These are phyloP conservation scores for Yamadazyma kitorensis DNA, from an alignment of 805 yeast genomes.

Conservation along the genomic window DNA sequence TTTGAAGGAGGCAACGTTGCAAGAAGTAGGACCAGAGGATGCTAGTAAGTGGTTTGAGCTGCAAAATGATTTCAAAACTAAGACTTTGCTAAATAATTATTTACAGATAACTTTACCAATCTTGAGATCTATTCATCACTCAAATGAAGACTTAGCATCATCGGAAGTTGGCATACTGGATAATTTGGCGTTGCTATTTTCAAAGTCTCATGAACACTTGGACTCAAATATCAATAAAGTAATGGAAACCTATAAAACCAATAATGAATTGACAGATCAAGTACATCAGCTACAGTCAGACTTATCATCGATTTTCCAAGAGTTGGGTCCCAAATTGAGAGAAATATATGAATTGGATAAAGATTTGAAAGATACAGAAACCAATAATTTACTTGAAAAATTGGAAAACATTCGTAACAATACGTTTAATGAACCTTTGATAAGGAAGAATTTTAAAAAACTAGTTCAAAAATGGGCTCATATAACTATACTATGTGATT, in stretches of 20 bases:
- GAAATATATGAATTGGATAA: slow-evolving; percentile 14
- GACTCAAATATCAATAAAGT: slow-evolving; percentile 15
- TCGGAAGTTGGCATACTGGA: slow-evolving; percentile 20
- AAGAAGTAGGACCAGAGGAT: not conserved
- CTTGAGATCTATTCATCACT: slow-evolving; percentile 31
- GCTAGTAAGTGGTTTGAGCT: slow-evolving; percentile 3
- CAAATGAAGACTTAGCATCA: slow-evolving; percentile 22
- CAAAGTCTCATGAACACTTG: slow-evolving; percentile 5
- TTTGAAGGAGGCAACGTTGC: not conserved
- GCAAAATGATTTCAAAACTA: slow-evolving; percentile 18
- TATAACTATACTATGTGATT: slow-evolving; percentile 21
- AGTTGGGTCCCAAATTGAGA: slow-evolving; percentile 17
- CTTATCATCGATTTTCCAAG: slow-evolving; percentile 8
- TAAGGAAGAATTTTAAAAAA: slow-evolving; percentile 8
- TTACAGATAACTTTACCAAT: slow-evolving; percentile 30
- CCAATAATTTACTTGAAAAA: slow-evolving; percentile 9
- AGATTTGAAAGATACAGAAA: slow-evolving; percentile 9
- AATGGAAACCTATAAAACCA: slow-evolving; percentile 11
- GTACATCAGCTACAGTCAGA: slow-evolving; percentile 5
- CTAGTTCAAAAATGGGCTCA: slow-evolving; percentile 19
- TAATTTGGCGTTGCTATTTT: slow-evolving; percentile 10
- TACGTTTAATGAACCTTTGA: slow-evolving; percentile 9
- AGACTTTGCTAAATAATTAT: slow-evolving; percentile 21
- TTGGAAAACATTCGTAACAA: slow-evolving; percentile 11
- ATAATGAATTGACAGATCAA: slow-evolving; percentile 4